Percentiles rank a stretch among this genome's conserved stretches.
These are phyloP conservation scores for Thermothielavioides terrestris DNA, from an alignment of 495 filamentous ascomycete genomes.

Conservation along the genomic window DNA sequence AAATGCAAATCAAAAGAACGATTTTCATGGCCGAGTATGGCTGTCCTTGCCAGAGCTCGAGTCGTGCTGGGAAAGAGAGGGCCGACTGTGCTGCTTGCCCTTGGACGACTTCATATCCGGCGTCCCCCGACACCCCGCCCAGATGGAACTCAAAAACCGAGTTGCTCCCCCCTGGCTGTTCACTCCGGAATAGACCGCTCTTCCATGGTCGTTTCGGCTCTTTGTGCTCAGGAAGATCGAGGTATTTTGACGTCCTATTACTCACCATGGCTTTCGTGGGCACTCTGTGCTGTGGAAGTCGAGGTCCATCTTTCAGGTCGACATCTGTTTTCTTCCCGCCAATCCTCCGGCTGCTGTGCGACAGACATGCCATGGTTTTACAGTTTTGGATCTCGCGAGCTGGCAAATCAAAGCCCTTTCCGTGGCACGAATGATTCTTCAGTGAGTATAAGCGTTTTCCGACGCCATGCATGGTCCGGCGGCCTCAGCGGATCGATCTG, in stretches of 20 bases:
- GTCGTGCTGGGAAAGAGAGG: background rate
- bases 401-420: background rate
- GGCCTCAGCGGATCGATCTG: background rate
- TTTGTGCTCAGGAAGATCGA: conserved; percentile 41
- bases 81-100: background rate
- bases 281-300: conserved; percentile 29
- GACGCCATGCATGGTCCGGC: background rate
- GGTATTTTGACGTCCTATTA: conserved; percentile 32
- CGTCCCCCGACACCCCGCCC: background rate
- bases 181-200: conserved; percentile 22
- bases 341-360: background rate
- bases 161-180: conserved; percentile 9
- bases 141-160: conserved; percentile 1
- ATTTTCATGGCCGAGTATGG: conserved; percentile 27
- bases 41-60: conserved; percentile 1
- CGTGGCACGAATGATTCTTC: background rate
- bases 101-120: conserved; percentile 4
- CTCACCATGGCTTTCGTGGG: conserved; percentile 41
- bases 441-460: too few species aligned
- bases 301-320: conserved; percentile 41
- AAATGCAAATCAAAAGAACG: conserved; percentile 37
- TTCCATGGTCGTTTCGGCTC: conserved; percentile 40
- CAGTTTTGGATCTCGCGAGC: too few species aligned
- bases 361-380: conserved; percentile 1
- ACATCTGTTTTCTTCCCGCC: conserved; percentile 22